Conservation (phyloP, 2,329 filamentous ascomycete genomes). For the Cladosporium sp. region DNA sequence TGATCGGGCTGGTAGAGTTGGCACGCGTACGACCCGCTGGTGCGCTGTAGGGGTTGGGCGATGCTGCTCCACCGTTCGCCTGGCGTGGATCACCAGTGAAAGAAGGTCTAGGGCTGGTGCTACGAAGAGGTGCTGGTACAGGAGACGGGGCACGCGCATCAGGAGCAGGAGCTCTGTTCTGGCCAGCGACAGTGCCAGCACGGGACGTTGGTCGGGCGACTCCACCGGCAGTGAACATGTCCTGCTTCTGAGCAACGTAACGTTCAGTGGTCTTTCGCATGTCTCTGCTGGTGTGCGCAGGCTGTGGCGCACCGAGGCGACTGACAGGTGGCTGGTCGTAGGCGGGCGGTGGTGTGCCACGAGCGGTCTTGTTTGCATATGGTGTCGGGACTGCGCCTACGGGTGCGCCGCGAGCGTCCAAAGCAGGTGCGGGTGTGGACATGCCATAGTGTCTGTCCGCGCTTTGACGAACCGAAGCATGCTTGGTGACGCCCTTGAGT, state of each 20-base stretch:
- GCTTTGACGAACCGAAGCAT: slow-evolving; percentile 80
- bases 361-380: slow-evolving; percentile 45
- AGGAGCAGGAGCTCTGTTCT: slow-evolving; percentile 31
- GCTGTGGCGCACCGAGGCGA: slow-evolving; percentile 82
- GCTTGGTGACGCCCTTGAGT: slow-evolving; percentile 82
- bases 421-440: slow-evolving; percentile 66
- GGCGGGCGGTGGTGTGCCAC: slow-evolving; percentile 80
- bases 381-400: slow-evolving; percentile 46
- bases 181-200: slow-evolving; percentile 28
- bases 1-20: slow-evolving; percentile 44
- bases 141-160: slow-evolving; percentile 30
- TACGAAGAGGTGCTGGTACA: slow-evolving; percentile 40
- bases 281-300: slow-evolving; percentile 86
- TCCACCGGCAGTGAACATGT: slow-evolving; percentile 61
- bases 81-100: slow-evolving; percentile 42
- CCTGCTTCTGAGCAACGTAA: slow-evolving; percentile 79
- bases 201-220: slow-evolving; percentile 30
- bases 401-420: slow-evolving; percentile 40
- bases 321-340: slow-evolving; percentile 75
- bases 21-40: slow-evolving; percentile 37
- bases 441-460: slow-evolving; percentile 96
- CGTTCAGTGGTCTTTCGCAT: slow-evolving; percentile 96
- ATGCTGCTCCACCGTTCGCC: slow-evolving; percentile 49
- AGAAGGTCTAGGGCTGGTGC: slow-evolving; percentile 59
- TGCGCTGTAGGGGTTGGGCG: slow-evolving; percentile 64